Evolutionary conservation across 805 yeast species (phyloP), one percentile per base, ranked within the genome.

Genomic region (Myxozyma neglecta): DNA sequence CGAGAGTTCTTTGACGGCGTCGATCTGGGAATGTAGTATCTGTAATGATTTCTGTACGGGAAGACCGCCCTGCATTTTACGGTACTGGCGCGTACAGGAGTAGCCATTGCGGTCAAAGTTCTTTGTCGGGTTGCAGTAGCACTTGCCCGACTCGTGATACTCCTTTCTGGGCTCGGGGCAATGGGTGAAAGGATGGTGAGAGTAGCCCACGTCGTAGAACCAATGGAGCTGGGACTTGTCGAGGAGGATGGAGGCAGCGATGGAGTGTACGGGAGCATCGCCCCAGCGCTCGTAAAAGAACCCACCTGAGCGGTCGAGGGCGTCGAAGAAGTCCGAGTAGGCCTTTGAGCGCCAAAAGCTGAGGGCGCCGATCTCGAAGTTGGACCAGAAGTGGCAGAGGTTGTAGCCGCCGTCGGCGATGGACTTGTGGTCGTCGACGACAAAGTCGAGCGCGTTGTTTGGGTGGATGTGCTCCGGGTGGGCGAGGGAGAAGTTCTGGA

Each of bases 191-290:
- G 70, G 68, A 34, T 57, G 57, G 75, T 90, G 97, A 64, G 73
- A 79, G 72, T 90, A 90, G 0, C 96, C 97, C 16, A 90, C 79
- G 69, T 90, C 96, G 60, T 85, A 85, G 73, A 91, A 89, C 76
- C 87, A 90, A 71, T 86, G 87, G 46, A 91, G 74, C 70, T 89
- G 87, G 16, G 77, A 72, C 56, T 77, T 80, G 64, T 85, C 82
- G 64, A 89, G 74, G 48, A 89, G 72, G 47, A 89, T 72, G 0
- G 88, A 72, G 0, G 83, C 85, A 0, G 85, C 96, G 35, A 90
- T 77, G 0, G 93, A 79, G 72, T 90, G 97, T 14, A 90, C 89
- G 0, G 97, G 97, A 0, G 97, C 97, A 75, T 91, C 97, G 14
- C 97, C 97, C 70, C 69, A 66, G 5, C 69, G 59, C 24, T 86